Base-by-base conservation (phyloP, 2,329 filamentous ascomycete genomes). In the Exophiala sp. region DNA sequence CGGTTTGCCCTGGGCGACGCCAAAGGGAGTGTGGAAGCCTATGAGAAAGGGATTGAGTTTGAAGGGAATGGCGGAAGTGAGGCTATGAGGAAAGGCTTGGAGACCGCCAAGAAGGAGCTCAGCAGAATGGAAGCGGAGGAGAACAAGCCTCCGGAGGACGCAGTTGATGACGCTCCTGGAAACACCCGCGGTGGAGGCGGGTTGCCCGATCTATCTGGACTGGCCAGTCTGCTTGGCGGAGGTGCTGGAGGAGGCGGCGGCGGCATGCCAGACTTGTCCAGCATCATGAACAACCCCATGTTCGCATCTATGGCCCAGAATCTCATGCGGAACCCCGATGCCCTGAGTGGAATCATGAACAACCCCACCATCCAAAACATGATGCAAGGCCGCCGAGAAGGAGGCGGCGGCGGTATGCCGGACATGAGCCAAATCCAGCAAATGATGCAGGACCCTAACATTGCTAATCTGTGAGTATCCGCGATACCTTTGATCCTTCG, bases 271-370 rank as follows among this genome's bases (percentile, higher is more conserved):
- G 91, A 97, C 68, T 75, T 98, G 19, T 72, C 81, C 57, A 80
- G 81, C 57, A 83, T 98, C 68, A 95, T 97, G 89, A 89, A 76
- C 75, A 98, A 97, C 74, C 93, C 93, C 48, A 97, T 97, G 93
- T 95, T 98, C 73, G 82, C 89, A 43, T 86, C 80, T 72, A 96
- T 97, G 89, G 93, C 93, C 3, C 88, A 96, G 75, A 95, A 88
- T 70, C 71, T 98, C 48, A 97, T 97, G 93, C 88, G 82, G 72
- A 96, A 98, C 73, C 93, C 93, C 0, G 87, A 95, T 8, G 82
- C 90, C 75, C 85, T 97, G 81, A 79, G 76, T 66, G 93, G 89
- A 68, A 71, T 98, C 51, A 95, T 98, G 90, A 88, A 76, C 76
- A 97, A 98, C 75, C 93, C 93, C 2, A 60, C 42, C 64, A 58